A percentile compares a stretch with the other conserved stretches of the same genome.
Evolutionary conservation across 176 grass and related monocot species (phyloP).

Genomic region (Oryza nivara): DNA sequence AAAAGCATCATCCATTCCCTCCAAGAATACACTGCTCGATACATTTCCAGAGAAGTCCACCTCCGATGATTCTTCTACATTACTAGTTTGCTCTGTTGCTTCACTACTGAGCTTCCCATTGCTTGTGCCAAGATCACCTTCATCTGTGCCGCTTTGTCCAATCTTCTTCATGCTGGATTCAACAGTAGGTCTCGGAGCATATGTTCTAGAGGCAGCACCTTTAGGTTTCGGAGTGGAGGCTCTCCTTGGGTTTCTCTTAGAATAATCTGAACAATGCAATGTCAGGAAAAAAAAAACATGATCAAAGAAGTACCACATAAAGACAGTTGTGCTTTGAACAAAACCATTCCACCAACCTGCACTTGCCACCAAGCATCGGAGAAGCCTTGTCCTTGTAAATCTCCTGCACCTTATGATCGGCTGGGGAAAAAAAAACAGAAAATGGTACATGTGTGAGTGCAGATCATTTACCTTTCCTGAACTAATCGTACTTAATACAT

Average conservation of each 20-base stretch:
- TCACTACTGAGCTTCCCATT: conserved; percentile 14
- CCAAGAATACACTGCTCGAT: conserved; percentile 5
- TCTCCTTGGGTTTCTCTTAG: conserved; percentile 63
- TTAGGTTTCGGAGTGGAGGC: conserved; percentile 51
- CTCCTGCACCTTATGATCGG: conserved; percentile 44
- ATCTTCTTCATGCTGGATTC: conserved; percentile 51
- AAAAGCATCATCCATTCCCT: conserved; percentile 1
- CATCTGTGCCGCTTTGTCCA: conserved; percentile 32
- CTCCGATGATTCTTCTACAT: conserved; percentile 12
- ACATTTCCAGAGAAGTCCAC: conserved; percentile 8
- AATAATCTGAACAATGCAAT: conserved; percentile 54
- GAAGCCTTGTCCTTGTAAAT: conserved; percentile 52
- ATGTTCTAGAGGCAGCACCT: conserved; percentile 49
- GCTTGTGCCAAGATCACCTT: conserved; percentile 27
- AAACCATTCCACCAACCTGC: conserved; percentile 56
- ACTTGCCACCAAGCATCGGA: conserved; percentile 58
- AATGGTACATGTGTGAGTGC: conserved; percentile 13
- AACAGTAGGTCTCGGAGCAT: conserved; percentile 44
- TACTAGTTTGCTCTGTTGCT: conserved; percentile 7
- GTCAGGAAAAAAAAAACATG: conserved; percentile 37
- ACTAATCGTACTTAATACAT: neutral
- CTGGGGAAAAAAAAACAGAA: conserved; percentile 35
- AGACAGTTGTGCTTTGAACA: conserved; percentile 9
- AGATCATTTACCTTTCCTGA: neutral
- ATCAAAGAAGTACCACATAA: conserved; percentile 4